Percentiles rank a stretch among this genome's conserved stretches.
These are phyloP conservation scores for Barnettozyma wickerhamii DNA, from an alignment of 805 yeast species.

Conservation along the genomic window DNA sequence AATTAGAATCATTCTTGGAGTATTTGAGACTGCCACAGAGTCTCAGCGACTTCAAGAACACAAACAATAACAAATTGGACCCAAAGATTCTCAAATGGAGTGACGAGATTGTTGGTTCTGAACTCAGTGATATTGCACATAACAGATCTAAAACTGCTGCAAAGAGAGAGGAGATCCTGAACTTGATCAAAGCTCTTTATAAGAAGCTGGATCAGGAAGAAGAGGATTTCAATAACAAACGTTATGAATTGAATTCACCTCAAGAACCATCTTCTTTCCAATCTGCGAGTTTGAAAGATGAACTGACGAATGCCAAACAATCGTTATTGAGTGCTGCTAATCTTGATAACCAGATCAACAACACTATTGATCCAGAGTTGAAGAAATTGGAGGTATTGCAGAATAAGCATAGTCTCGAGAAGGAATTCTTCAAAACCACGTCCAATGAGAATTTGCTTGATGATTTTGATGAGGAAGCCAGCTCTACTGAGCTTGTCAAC, in stretches of 20 bases:
- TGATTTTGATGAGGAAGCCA: slow-evolving; percentile 44
- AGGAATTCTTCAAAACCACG: slow-evolving; percentile 14
- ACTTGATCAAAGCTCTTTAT: slow-evolving; percentile 34
- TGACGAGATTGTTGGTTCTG: slow-evolving; percentile 22
- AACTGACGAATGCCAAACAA: slow-evolving; percentile 51
- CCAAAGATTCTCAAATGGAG: slow-evolving; percentile 29
- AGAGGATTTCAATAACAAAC: slow-evolving; percentile 29
- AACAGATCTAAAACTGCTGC: slow-evolving; percentile 25
- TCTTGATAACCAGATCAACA: slow-evolving; percentile 52
- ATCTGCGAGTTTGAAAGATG: slow-evolving; percentile 46
- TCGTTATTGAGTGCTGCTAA: slow-evolving; percentile 57
- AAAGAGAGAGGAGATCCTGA: slow-evolving; percentile 35
- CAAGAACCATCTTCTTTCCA: slow-evolving; percentile 32
- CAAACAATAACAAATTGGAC: slow-evolving; percentile 25
- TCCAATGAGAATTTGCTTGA: slow-evolving; percentile 54
- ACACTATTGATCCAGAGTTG: slow-evolving; percentile 39
- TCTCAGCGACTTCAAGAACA: slow-evolving; percentile 46
- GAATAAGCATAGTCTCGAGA: slow-evolving; percentile 35
- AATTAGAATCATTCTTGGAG: slow-evolving; percentile 73
- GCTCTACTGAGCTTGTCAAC: slow-evolving; percentile 27
- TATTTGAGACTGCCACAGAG: slow-evolving; percentile 72
- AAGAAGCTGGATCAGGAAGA: slow-evolving; percentile 30
- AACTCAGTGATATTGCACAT: slow-evolving; percentile 28
- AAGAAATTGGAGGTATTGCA: slow-evolving; percentile 41
- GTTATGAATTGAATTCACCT: slow-evolving; percentile 30